Conservation (phyloP, 495 filamentous ascomycete species). For the Tricharina praecox region DNA sequence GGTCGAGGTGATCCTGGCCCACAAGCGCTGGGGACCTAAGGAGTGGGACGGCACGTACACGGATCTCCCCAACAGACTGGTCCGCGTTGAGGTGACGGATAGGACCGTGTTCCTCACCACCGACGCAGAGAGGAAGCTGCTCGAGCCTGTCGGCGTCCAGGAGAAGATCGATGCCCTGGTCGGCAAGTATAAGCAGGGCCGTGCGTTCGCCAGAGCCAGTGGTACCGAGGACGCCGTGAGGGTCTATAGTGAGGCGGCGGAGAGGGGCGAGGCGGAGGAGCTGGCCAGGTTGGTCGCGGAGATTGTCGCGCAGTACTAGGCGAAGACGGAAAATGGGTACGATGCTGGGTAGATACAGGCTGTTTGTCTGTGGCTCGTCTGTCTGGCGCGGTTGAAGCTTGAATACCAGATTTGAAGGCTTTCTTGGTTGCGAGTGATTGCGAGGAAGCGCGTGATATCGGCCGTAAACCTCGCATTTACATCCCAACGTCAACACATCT, state of each 20-base stretch:
- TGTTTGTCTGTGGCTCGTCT: too few species aligned
- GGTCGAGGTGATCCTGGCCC: conserved; percentile 85
- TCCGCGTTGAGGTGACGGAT: conserved; percentile 75
- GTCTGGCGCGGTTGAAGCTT: too few species aligned
- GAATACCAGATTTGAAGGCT: too few species aligned
- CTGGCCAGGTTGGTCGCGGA: conserved; percentile 65
- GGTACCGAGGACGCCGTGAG: conserved; percentile 93
- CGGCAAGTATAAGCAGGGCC: conserved; percentile 75
- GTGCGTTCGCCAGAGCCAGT: conserved; percentile 77
- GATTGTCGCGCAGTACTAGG: conserved; percentile 37
- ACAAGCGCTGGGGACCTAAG: conserved; percentile 76
- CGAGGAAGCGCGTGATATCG: too few species aligned
- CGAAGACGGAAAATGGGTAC: too few species aligned
- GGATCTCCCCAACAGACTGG: conserved; percentile 90
- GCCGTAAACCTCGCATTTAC: too few species aligned
- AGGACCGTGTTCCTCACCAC: conserved; percentile 75
- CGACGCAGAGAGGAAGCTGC: conserved; percentile 77
- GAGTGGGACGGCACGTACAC: conserved; percentile 89
- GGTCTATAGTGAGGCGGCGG: conserved; percentile 93
- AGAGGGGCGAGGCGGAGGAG: conserved; percentile 66
- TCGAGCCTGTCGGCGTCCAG: conserved; percentile 62
- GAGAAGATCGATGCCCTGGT: conserved; percentile 69
- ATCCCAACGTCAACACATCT: too few species aligned
- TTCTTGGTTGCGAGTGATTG: too few species aligned
- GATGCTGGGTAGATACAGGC: too few species aligned